phyloP scores from a whole-genome alignment of 2,329 filamentous ascomycete genomes.

The Apiospora malaysiana region DNA sequence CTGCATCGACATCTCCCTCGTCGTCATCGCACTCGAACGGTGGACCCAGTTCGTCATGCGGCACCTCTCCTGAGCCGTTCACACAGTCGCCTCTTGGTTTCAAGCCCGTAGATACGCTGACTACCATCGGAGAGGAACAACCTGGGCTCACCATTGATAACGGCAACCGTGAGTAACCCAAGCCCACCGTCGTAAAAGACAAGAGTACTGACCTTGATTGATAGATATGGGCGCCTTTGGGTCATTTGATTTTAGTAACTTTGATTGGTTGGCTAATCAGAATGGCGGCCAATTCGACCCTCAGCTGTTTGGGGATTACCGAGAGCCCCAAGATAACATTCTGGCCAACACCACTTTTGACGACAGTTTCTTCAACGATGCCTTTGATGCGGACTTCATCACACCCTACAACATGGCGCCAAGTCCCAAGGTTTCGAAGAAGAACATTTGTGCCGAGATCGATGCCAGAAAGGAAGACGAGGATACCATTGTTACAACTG shows the following conservation, averaged over 20 bases:
- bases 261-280: slow-evolving; percentile 80
- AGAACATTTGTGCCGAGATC: slow-evolving; percentile 77
- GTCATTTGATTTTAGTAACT: slow-evolving; percentile 57
- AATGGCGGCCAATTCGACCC: slow-evolving; percentile 90
- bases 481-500: slow-evolving; percentile 66
- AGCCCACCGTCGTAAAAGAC: slow-evolving; percentile 47
- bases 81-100: slow-evolving; percentile 73
- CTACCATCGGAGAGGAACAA: slow-evolving; percentile 71
- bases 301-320: slow-evolving; percentile 88
- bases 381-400: slow-evolving; percentile 80
- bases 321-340: slow-evolving; percentile 86
- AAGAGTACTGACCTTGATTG: neutral
- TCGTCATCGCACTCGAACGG: slow-evolving; percentile 65
- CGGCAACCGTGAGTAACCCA: slow-evolving; percentile 54
- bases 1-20: slow-evolving; percentile 69
- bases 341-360: slow-evolving; percentile 74
- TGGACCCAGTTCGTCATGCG: slow-evolving; percentile 70
- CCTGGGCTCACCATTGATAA: slow-evolving; percentile 47
- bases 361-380: slow-evolving; percentile 73
- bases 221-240: slow-evolving; percentile 46
- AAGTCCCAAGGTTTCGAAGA: slow-evolving; percentile 50
- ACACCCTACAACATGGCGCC: slow-evolving; percentile 77
- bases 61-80: slow-evolving; percentile 78
- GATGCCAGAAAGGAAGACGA: slow-evolving; percentile 75
- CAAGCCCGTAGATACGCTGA: slow-evolving; percentile 67